These are phyloP conservation scores for Dalbergia oliveri DNA, from an alignment of 306 rosid genomes.

Conservation along the genomic window DNA sequence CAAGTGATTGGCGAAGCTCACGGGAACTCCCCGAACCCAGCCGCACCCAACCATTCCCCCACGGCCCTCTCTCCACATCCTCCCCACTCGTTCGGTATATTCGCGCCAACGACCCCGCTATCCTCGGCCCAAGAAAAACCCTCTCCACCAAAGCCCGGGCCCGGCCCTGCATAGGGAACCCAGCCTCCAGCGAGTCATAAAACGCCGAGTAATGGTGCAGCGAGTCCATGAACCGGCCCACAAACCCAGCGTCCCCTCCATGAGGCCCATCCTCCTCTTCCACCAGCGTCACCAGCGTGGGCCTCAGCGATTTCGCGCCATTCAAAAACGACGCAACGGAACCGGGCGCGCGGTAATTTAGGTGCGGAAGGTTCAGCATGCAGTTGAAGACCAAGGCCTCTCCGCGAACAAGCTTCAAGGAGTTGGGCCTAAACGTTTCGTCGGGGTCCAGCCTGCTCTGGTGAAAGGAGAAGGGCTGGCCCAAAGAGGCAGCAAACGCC, in stretches of 20 bases:
- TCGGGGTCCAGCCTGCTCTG: conserved; percentile 85
- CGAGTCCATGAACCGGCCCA: conserved; percentile 74
- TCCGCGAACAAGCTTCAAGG: conserved; percentile 71
- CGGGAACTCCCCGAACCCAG: conserved; percentile 54
- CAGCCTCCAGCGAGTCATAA: conserved; percentile 83
- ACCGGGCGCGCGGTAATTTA: conserved; percentile 59
- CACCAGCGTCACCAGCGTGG: conserved; percentile 69
- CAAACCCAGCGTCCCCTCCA: conserved; percentile 55
- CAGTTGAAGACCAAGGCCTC: conserved; percentile 86
- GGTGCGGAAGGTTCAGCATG: conserved; percentile 85
- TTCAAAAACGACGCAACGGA: conserved; percentile 72
- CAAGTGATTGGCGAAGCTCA: conserved; percentile 80
- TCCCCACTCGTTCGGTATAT: conserved; percentile 51
- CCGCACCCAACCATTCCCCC: conserved; percentile 69
- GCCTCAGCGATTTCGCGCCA: conserved; percentile 64
- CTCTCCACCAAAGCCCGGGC: conserved; percentile 80
- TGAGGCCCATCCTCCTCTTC: conserved; percentile 67
- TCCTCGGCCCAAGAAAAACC: conserved; percentile 78
- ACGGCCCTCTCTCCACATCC: conserved; percentile 50
- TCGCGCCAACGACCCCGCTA: conserved; percentile 65
- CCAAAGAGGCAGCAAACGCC: conserved; percentile 76
- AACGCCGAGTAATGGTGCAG: conserved; percentile 79
- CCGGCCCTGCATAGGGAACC: conserved; percentile 73
- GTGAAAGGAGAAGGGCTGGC: conserved; percentile 86
- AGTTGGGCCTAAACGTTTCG: conserved; percentile 68